Evolutionary conservation across 1,139 yeast species (phyloP), one percentile per base, ranked within the genome.

Genomic region (Diutina siamensis): DNA sequence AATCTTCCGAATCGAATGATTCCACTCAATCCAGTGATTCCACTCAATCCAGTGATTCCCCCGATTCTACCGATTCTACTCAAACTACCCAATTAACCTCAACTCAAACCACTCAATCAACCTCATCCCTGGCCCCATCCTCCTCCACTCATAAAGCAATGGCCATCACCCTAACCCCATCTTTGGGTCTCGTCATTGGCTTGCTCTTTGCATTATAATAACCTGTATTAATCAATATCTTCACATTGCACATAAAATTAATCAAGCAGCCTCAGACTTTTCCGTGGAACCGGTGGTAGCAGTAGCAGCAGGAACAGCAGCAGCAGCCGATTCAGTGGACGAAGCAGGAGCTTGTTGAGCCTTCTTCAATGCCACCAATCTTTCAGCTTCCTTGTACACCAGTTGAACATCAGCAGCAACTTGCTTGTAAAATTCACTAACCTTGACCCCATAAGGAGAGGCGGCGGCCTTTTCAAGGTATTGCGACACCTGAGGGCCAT

Each of bases 321-420:
- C 40, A 22, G 40, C 18, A 15, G 27, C 28, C 15, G 40, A 20
- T 3, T 21, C 38, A 19, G 28, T 22, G 28, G 40, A 21, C 20
- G 42, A n/a, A 17, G 13, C 42, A n/a, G 13, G 19, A 3, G 28
- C 12, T 4, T 22, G 12, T 10, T 38, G 21, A 3, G 17, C 60
- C 55, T 71, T 69, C 60, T 79, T 75, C 57, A 80, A 58, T 45
- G 75, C 80, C 21, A 83, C 83, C 57, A 83, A 68, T 55, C 92
- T 71, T 53, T 71, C 68, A 32, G 94, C 94, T 61, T 83, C 92
- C 48, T 68, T 71, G 61, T 84, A 89, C 45, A 83, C 85, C 48
- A 77, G 79, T 45, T 65, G 64, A 2, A 74, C 83, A 52, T 80
- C 84, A 49, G 67, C 67, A 13, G 74, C 76, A 41, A 78, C 68